Conservation (phyloP, 2,329 filamentous ascomycete genomes). For the Sporothrix brunneoviolacea region DNA sequence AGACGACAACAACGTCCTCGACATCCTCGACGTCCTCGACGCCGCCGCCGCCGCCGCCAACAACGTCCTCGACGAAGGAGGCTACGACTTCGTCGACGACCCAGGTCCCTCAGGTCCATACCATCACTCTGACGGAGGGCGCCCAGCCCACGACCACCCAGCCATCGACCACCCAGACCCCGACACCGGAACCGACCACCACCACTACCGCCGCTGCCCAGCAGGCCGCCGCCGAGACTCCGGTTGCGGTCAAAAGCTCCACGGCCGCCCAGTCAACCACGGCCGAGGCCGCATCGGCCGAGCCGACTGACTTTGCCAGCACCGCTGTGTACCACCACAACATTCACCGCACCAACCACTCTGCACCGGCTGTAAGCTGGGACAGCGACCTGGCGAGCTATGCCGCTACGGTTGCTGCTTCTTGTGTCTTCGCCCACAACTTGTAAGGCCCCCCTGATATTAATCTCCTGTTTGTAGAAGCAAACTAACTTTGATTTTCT, state of each 20-base stretch:
- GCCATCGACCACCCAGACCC: neutral
- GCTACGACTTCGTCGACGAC: neutral
- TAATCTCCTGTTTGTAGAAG: too few species aligned
- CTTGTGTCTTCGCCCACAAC: slow-evolving; percentile 69
- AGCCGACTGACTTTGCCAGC: slow-evolving; percentile 25
- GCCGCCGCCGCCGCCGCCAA: neutral
- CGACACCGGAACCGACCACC: neutral
- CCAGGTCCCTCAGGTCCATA: neutral
- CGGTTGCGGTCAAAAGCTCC: neutral
- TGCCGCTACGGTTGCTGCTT: slow-evolving; percentile 56
- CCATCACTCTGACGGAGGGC: slow-evolving; percentile 10
- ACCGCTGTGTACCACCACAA: slow-evolving; percentile 70
- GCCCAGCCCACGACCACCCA: neutral
- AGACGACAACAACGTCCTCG: neutral
- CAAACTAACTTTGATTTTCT: slow-evolving; percentile 6
- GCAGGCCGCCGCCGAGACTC: neutral
- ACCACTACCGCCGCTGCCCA: neutral
- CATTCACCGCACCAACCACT: slow-evolving; percentile 77
- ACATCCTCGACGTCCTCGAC: slow-evolving; percentile 16
- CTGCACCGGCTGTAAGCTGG: slow-evolving; percentile 59
- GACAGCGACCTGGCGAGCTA: slow-evolving; percentile 54
- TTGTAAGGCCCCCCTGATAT: slow-evolving; percentile 58
- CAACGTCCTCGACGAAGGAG: neutral
- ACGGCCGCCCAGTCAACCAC: neutral
- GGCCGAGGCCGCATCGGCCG: slow-evolving; percentile 15